Base-by-base conservation (phyloP, 345 rosid genomes). In the Acer campestre region DNA sequence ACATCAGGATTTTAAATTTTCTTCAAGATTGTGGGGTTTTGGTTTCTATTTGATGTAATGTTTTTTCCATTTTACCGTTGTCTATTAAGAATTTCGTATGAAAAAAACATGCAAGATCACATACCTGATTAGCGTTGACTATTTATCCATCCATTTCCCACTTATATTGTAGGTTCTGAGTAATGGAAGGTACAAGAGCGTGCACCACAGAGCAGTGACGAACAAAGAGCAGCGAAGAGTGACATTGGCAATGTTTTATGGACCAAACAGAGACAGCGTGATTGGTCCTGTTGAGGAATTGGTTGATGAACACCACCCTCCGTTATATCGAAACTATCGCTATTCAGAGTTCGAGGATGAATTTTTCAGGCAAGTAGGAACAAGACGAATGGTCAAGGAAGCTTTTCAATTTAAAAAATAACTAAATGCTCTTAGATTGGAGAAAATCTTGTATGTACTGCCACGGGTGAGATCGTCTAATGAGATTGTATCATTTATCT, bases 181-280 rank as follows among this genome's bases (percentile, higher is more conserved):
- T 3, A 59, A 59, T 59, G 63, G 63, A 18, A 59, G 12, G 27
- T 59, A 59, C 27, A 80, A 63, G 72, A 75, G 76, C 14, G 71
- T 75, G 75, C 79, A 80, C 61, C 76, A 80, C 61, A 42, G 81
- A 59, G 81, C 53, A 0, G 76, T 70, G 61, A 80, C 62, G 11
- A 70, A 75, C 70, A 75, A 56, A 44, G 38, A n/a, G n/a, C 53
- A 58, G 0, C 31, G 38, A 44, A 61, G 82, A 56, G 68, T 64
- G 18, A 27, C 82, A 22, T 1, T 65, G 11, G 79, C 79, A 29
- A 64, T 51, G 44, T 75, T 75, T 22, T 80, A 56, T 71, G 76
- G 20, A 13, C 82, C 76, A 0, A 56, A 40, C 27, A 56, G 1
- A 7, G 76, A 70, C n/a, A 4, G 61, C n/a, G 22, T 80, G 40